A percentile compares a stretch with the other conserved stretches of the same genome.
Conservation (phyloP, 345 rosid genomes). For the Durio zibethinus region DNA sequence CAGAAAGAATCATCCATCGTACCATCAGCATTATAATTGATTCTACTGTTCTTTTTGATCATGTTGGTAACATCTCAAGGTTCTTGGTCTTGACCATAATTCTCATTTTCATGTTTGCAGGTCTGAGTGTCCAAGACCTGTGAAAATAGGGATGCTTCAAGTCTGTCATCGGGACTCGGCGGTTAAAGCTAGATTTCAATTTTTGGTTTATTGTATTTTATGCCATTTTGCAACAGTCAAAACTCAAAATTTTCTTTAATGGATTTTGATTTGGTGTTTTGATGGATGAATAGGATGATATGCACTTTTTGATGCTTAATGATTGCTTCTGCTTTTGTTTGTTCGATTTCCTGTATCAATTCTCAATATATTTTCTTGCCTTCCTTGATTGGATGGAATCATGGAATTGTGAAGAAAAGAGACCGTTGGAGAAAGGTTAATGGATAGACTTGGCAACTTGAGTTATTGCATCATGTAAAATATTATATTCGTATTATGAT, state of each 20-base stretch:
- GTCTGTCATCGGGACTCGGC: neutral
- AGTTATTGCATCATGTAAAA: too few relatives aligned
- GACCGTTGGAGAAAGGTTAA: too few relatives aligned
- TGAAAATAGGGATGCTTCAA: constrained; percentile 21
- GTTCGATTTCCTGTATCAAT: too few relatives aligned
- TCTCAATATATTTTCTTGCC: too few relatives aligned
- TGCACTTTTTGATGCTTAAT: neutral
- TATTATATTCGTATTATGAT: too few relatives aligned
- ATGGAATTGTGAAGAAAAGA: too few relatives aligned
- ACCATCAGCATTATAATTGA: neutral
- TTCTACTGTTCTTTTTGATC: neutral
- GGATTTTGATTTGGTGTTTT: neutral
- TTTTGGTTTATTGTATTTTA: neutral
- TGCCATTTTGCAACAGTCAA: constrained; percentile 2
- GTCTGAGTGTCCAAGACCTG: constrained; percentile 79
- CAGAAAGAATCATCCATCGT: neutral
- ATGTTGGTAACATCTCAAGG: neutral
- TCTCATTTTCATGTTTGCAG: constrained; percentile 33
- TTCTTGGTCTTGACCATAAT: neutral
- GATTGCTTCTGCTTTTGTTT: neutral
- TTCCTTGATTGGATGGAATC: too few relatives aligned
- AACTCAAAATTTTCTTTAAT: neutral
- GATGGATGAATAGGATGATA: neutral
- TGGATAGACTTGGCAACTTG: too few relatives aligned
- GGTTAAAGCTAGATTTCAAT: neutral